Conservation (phyloP, 352 stramenopile genomes). For the Phytopythium vexans region DNA sequence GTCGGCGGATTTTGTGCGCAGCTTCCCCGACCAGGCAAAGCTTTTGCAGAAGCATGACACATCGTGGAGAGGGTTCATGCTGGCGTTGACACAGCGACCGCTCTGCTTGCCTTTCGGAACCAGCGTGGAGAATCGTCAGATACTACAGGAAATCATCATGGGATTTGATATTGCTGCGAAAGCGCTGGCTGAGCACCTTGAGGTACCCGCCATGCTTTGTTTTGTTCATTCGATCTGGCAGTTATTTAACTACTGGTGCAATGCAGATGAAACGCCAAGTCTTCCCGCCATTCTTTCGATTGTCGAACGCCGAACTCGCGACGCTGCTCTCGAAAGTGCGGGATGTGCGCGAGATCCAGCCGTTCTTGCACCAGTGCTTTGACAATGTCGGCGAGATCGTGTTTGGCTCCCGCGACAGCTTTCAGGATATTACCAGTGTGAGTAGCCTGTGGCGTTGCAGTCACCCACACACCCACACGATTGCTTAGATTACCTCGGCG, state of each 20-base stretch:
- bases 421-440: conserved; percentile 58
- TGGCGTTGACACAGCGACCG: conserved; percentile 38
- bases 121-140: conserved; percentile 39
- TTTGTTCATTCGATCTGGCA: not conserved
- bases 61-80: conserved; percentile 48
- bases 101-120: conserved; percentile 55
- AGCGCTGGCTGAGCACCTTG: conserved; percentile 50
- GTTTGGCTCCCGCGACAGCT: conserved; percentile 51
- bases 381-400: conserved; percentile 63
- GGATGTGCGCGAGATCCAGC: conserved; percentile 45
- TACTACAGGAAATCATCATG: conserved; percentile 33
- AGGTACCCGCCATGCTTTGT: conserved; percentile 18
- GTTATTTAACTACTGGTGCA: not conserved
- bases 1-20: conserved; percentile 56
- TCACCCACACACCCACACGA: no score
- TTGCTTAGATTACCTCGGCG: no score
- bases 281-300: conserved; percentile 60
- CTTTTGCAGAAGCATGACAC: conserved; percentile 48
- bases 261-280: conserved; percentile 48
- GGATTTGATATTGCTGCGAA: conserved; percentile 54
- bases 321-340: conserved; percentile 43
- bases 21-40: conserved; percentile 59
- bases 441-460: not conserved
- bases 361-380: conserved; percentile 63
- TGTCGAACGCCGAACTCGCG: conserved; percentile 60